Evolutionary conservation across 2,329 filamentous ascomycete genomes (phyloP), one percentile per base, ranked within the genome.

Genomic region (Trichoderma sp.): DNA sequence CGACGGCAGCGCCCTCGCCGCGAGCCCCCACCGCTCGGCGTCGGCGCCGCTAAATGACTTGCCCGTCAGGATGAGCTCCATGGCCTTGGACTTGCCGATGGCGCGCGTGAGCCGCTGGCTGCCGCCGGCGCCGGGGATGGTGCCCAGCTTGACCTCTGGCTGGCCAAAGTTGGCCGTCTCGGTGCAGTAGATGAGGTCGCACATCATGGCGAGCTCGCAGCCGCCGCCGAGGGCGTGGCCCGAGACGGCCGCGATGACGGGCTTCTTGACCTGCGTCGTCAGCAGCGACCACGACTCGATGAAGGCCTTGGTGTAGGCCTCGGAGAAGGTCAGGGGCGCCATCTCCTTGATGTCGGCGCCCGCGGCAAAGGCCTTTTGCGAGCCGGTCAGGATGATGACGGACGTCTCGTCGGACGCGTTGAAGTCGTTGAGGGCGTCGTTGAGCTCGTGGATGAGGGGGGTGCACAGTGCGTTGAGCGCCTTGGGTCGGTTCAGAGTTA

Each of bases 271-370:
- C 68, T 87, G 83, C 21, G 89, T 92, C 28, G 92, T 90, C 54
- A 97, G 86, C 68, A 90, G 84, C 6, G 93, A 97, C 95, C 95
- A 99, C 10, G 88, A 88, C 76, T 97, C 93, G 78, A 99, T 98
- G 78, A 99, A 99, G 75, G 96, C 92, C 70, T 82, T 87, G 55
- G 87, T 90, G 81, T 97, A 98, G 45, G 95, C 94, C 69, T 89
- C 82, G 68, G 91, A 86, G 80, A 99, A 99, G 63, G 89, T 93
- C 45, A 97, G 87, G 67, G 92, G 89, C 34, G 92, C 91, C 95
- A 99, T 99, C 80, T 99, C 95, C 79, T 98, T 98, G 82, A 99
- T 99, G 78, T 99, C 95, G 67, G 95, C 95, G 59, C 95, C 95
- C 51, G 95, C 94, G 34, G 94, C 94, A 75, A 97, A 99, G 48